These are phyloP conservation scores for Saprolegnia diclina DNA, from an alignment of 352 stramenopile genomes.

Conservation along the genomic window DNA sequence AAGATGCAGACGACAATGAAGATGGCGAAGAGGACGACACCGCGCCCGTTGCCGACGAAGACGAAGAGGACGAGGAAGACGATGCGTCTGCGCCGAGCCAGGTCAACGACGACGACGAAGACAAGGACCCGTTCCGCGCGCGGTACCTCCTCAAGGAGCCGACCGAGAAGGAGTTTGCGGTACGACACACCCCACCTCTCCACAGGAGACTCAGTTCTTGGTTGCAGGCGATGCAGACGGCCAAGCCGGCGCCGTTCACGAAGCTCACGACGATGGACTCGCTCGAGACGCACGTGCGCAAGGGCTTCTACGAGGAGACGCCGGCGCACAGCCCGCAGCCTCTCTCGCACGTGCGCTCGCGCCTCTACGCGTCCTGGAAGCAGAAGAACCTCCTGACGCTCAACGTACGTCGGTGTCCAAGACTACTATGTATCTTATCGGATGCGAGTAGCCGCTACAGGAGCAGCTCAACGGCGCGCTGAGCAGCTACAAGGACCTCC, in stretches of 20 bases:
- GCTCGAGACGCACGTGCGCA: slow-evolving; percentile 6
- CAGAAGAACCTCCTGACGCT: slow-evolving; percentile 29
- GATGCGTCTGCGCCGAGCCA: slow-evolving; percentile 26
- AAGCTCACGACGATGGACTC: slow-evolving; percentile 37
- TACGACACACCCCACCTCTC: slow-evolving; percentile 36
- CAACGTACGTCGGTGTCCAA: slow-evolving; percentile 3
- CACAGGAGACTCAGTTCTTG: slow-evolving; percentile 41
- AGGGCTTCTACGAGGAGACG: neutral
- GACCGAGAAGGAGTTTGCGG: slow-evolving; percentile 40
- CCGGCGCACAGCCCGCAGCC: slow-evolving; percentile 25
- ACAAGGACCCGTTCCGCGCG: slow-evolving; percentile 54
- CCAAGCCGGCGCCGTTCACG: slow-evolving; percentile 26
- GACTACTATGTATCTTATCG: slow-evolving; percentile 37
- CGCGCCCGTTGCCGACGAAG: slow-evolving; percentile 22
- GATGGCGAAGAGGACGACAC: slow-evolving; percentile 28
- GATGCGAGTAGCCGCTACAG: slow-evolving; percentile 38
- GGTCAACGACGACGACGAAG: slow-evolving; percentile 11
- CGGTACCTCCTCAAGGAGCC: slow-evolving; percentile 54
- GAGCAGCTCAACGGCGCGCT: slow-evolving; percentile 48
- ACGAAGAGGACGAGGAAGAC: slow-evolving; percentile 32
- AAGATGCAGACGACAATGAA: slow-evolving; percentile 24
- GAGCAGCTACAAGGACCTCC: slow-evolving; percentile 52
- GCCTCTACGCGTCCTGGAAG: slow-evolving; percentile 48
- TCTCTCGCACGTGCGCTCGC: slow-evolving; percentile 42
- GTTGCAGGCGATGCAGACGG: slow-evolving; percentile 26